These are phyloP conservation scores for Rhizophagus sp. DNA, from an alignment of 192 early-diverging fungal genomes.

Conservation along the genomic window DNA sequence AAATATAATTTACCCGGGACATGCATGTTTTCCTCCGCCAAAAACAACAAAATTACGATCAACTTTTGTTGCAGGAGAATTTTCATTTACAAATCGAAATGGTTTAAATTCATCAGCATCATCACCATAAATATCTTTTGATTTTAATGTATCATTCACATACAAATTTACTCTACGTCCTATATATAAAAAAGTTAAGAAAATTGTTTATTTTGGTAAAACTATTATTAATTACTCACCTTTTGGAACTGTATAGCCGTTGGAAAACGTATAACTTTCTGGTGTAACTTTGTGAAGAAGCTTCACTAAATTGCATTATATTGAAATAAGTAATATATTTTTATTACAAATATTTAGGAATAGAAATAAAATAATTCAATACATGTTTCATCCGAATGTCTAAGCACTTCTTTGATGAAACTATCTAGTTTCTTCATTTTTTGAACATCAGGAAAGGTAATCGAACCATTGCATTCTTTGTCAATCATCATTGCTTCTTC, in stretches of 20 bases:
- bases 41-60: background rate
- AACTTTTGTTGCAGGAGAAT: conserved; percentile 17
- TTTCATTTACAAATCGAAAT: conserved; percentile 22
- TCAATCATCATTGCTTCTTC: background rate
- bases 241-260: conserved; percentile 17
- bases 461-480: background rate
- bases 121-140: background rate
- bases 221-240: background rate
- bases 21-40: background rate
- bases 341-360: background rate
- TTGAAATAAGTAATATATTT: background rate
- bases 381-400: background rate
- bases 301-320: background rate
- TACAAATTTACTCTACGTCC: background rate
- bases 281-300: background rate
- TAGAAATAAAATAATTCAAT: background rate
- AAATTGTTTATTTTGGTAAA: background rate
- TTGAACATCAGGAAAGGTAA: background rate
- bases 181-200: background rate
- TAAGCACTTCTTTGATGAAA: conserved; percentile 11
- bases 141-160: background rate
- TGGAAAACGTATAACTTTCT: conserved; percentile 2
- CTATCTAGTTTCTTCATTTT: conserved; percentile 19
- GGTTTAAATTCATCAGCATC: conserved; percentile 27
- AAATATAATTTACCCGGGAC: conserved; percentile 8